Evolutionary conservation across 805 yeast genomes (phyloP).

Genomic region (Diddensiella caesifluorescens): DNA sequence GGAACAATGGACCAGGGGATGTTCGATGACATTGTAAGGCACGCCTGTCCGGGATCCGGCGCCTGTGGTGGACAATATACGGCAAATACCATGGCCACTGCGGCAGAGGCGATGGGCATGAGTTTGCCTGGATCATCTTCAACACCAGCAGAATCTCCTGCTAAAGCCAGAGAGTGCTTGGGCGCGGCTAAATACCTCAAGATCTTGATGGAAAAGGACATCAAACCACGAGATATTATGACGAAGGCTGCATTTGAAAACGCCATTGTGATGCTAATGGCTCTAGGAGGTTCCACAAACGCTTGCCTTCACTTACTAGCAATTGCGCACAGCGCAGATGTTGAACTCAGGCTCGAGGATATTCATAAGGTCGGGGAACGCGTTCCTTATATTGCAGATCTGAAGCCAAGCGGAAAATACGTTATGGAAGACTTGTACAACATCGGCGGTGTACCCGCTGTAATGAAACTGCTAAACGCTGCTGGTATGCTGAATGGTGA

Average conservation of each 20-base stretch:
- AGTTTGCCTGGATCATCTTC: constrained; percentile 88
- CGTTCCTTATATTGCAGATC: constrained; percentile 90
- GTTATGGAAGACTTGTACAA: constrained; percentile 90
- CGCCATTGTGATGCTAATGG: constrained; percentile 87
- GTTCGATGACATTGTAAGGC: constrained; percentile 73
- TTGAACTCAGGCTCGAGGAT: constrained; percentile 82
- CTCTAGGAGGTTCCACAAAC: constrained; percentile 96
- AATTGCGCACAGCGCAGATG: constrained; percentile 81
- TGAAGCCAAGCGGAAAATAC: constrained; percentile 94
- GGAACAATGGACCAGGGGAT: constrained; percentile 64
- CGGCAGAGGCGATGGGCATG: constrained; percentile 93
- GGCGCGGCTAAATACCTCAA: constrained; percentile 76
- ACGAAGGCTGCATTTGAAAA: constrained; percentile 85
- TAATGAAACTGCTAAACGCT: constrained; percentile 75
- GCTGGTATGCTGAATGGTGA: constrained; percentile 83
- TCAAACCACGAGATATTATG: constrained; percentile 86
- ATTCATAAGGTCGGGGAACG: constrained; percentile 86
- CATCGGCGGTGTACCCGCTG: constrained; percentile 93
- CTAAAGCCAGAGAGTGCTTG: constrained; percentile 73
- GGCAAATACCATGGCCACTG: constrained; percentile 97
- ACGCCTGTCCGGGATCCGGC: constrained; percentile 96
- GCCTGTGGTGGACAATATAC: constrained; percentile 99
- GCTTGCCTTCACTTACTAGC: constrained; percentile 92
- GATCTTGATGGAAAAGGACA: constrained; percentile 63
- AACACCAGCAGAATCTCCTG: constrained; percentile 76